Percentiles rank a stretch among this genome's conserved stretches.
phyloP scores from a whole-genome alignment of 2,329 filamentous ascomycete species.

The Tetracladium maxilliforme region DNA sequence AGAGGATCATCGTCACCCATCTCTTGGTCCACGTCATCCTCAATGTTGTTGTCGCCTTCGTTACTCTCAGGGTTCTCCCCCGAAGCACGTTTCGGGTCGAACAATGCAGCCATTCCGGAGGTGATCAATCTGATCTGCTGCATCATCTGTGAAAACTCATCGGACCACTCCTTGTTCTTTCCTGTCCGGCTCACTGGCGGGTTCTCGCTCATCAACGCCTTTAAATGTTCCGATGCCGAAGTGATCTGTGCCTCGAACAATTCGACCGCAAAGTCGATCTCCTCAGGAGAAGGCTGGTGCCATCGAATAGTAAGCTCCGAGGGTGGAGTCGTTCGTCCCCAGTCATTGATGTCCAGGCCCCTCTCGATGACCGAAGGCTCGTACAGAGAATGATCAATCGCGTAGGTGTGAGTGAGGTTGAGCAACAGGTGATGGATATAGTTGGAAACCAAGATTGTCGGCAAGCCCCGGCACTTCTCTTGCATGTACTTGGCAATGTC shows the following conservation, averaged over 20 bases:
- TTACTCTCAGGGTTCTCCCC: slow-evolving; percentile 26
- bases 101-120: slow-evolving; percentile 78
- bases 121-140: slow-evolving; percentile 79
- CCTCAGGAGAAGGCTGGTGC: slow-evolving; percentile 70
- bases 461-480: slow-evolving; percentile 81
- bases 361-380: slow-evolving; percentile 59
- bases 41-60: slow-evolving; percentile 25
- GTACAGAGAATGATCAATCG: slow-evolving; percentile 76
- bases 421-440: slow-evolving; percentile 93
- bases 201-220: slow-evolving; percentile 65
- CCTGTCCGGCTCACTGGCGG: slow-evolving; percentile 80
- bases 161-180: slow-evolving; percentile 97
- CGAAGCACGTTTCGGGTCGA: slow-evolving; percentile 64
- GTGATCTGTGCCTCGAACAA: slow-evolving; percentile 76
- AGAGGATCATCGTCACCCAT: slow-evolving; percentile 40
- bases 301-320: slow-evolving; percentile 72
- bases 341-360: slow-evolving; percentile 65
- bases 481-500: slow-evolving; percentile 95
- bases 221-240: slow-evolving; percentile 60
- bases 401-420: slow-evolving; percentile 89
- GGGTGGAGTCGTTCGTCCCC: slow-evolving; percentile 67
- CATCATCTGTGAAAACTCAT: slow-evolving; percentile 83
- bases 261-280: slow-evolving; percentile 79
- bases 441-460: slow-evolving; percentile 92
- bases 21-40: slow-evolving; percentile 29